Evolutionary conservation across 1,284 basidiomycete genomes (phyloP), one percentile per base, ranked within the genome.

Genomic region (Coniferiporia weirii): DNA sequence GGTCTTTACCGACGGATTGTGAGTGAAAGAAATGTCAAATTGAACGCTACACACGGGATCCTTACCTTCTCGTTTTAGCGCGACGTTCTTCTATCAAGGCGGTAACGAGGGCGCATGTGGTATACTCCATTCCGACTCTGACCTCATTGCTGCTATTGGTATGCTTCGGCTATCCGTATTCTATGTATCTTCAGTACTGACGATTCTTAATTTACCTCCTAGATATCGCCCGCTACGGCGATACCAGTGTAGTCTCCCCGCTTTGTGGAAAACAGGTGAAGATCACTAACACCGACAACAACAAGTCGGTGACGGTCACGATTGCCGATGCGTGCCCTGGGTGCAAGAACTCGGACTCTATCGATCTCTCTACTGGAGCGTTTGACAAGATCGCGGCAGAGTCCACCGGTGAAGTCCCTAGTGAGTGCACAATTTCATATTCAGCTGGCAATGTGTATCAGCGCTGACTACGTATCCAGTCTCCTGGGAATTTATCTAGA

Each of bases 311-410:
- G 62, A 76, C 72, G 2, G 92, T 85, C 59, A 79, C 76, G 20
- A 78, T 95, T 65, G 87, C 80, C 13, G 93, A 95, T 67, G 84
- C 79, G 22, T 96, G 94, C 80, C 93, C 93, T n/a, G 85, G 84
- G 7, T 98, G 95, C 76, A 38, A 66, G 0, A 80, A 79, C 62
- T 54, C 56, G 38, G 76, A 87, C 70, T 87, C 84, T 19, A 83
- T 98, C 67, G 95, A 98, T 71, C 80, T 97, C 60, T 93, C 91
- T 12, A 64, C 70, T n/a, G 84, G 68, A 53, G 86, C 91, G 27
- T 97, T 97, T 80, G 59, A 76, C 48, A 65, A 70, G 15, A 81
- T 95, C 58, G 85, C 81, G 38, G 66, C 70, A 57, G 69, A 79
- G 56, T 70, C 68, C 7, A 73, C 81, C 40, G 93, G 93, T 59